A percentile compares a stretch with the other conserved stretches of the same genome.
phyloP scores from a whole-genome alignment of 805 yeast species.

The Saccharomycopsis microspora region DNA sequence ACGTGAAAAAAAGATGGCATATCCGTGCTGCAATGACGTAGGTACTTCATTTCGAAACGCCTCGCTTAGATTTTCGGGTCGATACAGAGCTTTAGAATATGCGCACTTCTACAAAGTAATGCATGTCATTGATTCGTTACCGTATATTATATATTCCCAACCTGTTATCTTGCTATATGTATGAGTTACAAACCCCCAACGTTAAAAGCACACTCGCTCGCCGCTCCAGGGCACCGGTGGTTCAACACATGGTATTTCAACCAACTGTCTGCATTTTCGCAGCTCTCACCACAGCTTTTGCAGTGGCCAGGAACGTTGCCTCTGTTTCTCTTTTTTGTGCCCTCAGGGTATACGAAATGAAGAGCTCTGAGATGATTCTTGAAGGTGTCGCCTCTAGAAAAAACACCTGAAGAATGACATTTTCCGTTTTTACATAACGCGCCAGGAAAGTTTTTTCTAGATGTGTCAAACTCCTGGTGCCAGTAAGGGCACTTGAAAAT shows the following conservation, averaged over 20 bases:
- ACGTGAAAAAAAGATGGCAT: too few species aligned
- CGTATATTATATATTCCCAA: too few species aligned
- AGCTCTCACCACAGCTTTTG: constrained; percentile 57
- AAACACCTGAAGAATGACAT: constrained; percentile 78
- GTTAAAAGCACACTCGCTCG: neutral
- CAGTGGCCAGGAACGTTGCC: constrained; percentile 62
- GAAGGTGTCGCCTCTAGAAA: constrained; percentile 83
- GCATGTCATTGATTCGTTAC: too few species aligned
- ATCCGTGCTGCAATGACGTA: too few species aligned
- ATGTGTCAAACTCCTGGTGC: neutral
- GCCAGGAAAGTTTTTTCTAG: neutral
- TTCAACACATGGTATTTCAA: constrained; percentile 46
- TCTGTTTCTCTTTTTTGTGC: constrained; percentile 73
- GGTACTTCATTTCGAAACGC: too few species aligned
- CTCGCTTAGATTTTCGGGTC: too few species aligned
- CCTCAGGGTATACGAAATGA: constrained; percentile 80
- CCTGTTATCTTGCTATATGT: too few species aligned
- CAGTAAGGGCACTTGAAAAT: constrained; percentile 16
- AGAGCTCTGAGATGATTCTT: constrained; percentile 85
- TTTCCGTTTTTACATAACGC: neutral
- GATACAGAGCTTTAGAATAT: too few species aligned
- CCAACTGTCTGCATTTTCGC: constrained; percentile 71
- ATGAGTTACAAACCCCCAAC: neutral
- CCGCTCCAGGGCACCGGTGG: constrained; percentile 7
- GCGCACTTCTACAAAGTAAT: too few species aligned